Conservation (phyloP, 139 green algal genomes). For the Pseudopediastrum boryanum region DNA sequence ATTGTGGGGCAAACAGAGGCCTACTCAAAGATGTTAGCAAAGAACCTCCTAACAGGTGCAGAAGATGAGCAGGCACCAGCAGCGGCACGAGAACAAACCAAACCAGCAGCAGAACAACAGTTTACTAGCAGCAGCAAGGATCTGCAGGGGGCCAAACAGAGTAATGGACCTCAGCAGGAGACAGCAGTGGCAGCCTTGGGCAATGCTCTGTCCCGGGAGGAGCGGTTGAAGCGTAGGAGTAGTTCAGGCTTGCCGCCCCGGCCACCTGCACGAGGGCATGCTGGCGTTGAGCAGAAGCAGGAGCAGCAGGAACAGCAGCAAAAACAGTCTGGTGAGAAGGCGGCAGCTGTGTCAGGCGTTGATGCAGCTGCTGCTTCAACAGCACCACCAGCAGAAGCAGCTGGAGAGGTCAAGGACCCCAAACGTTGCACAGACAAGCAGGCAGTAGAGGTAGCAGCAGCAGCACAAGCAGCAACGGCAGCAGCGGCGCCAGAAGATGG, state of each 20-base stretch:
- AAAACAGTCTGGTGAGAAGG: not conserved
- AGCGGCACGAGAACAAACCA: too few relatives aligned
- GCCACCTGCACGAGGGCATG: too few relatives aligned
- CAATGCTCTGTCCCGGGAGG: too few relatives aligned
- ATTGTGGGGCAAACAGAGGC: conserved; percentile 95
- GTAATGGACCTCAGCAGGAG: not conserved
- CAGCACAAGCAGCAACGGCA: not conserved
- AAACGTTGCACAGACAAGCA: not conserved
- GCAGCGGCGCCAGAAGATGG: conserved; percentile 2
- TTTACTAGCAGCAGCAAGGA: not conserved
- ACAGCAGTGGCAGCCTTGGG: not conserved
- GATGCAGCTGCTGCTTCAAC: too few relatives aligned
- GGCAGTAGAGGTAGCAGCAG: conserved; percentile 29
- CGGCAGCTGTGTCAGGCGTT: not conserved
- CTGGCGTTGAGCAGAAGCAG: not conserved
- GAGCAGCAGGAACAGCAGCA: conserved; percentile 12
- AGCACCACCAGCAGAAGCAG: not conserved
- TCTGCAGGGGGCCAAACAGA: not conserved
- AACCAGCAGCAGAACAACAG: conserved; percentile 28
- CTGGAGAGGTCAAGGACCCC: not conserved
- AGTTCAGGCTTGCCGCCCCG: too few relatives aligned
- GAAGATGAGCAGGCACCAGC: not conserved
- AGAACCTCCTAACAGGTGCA: conserved; percentile 61
- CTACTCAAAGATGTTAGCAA: conserved; percentile 86
- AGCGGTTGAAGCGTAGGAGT: too few relatives aligned